Conservation (phyloP, 352 stramenopile species). For the Phytophthora citrophthora region DNA sequence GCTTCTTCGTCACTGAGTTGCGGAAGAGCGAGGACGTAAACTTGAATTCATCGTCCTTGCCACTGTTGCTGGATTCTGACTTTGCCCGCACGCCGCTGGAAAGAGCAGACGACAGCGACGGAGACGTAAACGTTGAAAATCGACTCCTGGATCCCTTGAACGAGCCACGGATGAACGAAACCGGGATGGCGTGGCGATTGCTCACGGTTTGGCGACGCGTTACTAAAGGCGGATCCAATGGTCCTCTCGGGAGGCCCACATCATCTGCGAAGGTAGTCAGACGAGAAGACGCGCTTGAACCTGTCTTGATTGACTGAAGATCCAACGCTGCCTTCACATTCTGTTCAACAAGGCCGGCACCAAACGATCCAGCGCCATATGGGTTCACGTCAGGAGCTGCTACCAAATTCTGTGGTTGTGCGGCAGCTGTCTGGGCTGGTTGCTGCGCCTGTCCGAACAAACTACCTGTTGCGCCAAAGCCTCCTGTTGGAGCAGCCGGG, state of each 20-base stretch:
- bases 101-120: slow-evolving; percentile 21
- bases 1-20: slow-evolving; percentile 58
- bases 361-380: slow-evolving; percentile 61
- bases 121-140: slow-evolving; percentile 59
- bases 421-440: slow-evolving; percentile 26
- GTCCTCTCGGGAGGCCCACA: slow-evolving; percentile 68
- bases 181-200: slow-evolving; percentile 60
- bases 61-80: slow-evolving; percentile 17
- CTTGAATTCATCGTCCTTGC: slow-evolving; percentile 63
- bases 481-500: slow-evolving; percentile 34
- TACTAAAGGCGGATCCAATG: slow-evolving; percentile 57
- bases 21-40: slow-evolving; percentile 72
- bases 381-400: slow-evolving; percentile 65
- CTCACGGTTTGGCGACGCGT: slow-evolving; percentile 64
- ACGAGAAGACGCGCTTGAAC: slow-evolving; percentile 55
- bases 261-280: slow-evolving; percentile 69
- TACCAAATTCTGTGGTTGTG: slow-evolving; percentile 57
- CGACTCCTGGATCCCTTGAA: slow-evolving; percentile 79
- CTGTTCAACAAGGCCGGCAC: slow-evolving; percentile 63
- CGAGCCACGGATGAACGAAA: slow-evolving; percentile 77
- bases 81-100: slow-evolving; percentile 23
- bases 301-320: slow-evolving; percentile 61
- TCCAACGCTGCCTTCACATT: slow-evolving; percentile 71
- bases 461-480: slow-evolving; percentile 39
- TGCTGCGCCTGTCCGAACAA: slow-evolving; percentile 47